Conservation (phyloP, 768 basidiomycete species). For the Tricholomella constricta region DNA sequence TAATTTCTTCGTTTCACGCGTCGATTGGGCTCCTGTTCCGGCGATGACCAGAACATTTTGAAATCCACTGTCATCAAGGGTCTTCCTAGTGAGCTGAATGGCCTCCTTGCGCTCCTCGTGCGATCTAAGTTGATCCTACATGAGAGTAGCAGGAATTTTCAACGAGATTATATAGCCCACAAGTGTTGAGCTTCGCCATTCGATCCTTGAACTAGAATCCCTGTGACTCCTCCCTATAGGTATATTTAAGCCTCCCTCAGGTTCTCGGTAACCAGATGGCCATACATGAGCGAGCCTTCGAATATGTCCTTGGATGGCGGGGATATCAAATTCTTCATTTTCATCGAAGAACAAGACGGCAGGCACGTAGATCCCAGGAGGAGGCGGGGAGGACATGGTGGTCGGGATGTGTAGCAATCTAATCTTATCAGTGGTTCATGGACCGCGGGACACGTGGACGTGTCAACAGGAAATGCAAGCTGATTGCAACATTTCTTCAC, state of each 20-base stretch:
- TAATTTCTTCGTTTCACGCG: conserved; percentile 70
- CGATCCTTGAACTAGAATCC: conserved; percentile 72
- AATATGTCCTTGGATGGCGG: conserved; percentile 67
- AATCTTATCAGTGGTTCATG: conserved; percentile 22
- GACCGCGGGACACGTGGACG: not conserved
- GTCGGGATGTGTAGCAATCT: no score
- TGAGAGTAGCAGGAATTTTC: not conserved
- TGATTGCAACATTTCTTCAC: conserved; percentile 1
- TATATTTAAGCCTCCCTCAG: conserved; percentile 17
- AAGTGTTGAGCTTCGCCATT: conserved; percentile 80
- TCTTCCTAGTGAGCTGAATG: conserved; percentile 66
- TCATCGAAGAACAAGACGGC: conserved; percentile 74
- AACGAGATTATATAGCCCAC: conserved; percentile 21
- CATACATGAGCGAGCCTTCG: conserved; percentile 70
- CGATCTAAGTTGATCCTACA: conserved; percentile 35
- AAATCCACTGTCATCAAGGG: conserved; percentile 74
- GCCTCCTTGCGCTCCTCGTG: conserved; percentile 68
- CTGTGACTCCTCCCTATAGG: conserved; percentile 73
- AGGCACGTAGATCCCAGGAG: conserved; percentile 75
- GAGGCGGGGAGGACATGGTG: conserved; percentile 44
- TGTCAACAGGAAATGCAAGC: conserved; percentile 3
- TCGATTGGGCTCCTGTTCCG: conserved; percentile 82
- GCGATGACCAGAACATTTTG: conserved; percentile 70
- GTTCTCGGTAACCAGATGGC: conserved; percentile 17
- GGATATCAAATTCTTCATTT: conserved; percentile 70